These are phyloP conservation scores for Teunomyces tritomae DNA, from an alignment of 805 yeast genomes.

Conservation along the genomic window DNA sequence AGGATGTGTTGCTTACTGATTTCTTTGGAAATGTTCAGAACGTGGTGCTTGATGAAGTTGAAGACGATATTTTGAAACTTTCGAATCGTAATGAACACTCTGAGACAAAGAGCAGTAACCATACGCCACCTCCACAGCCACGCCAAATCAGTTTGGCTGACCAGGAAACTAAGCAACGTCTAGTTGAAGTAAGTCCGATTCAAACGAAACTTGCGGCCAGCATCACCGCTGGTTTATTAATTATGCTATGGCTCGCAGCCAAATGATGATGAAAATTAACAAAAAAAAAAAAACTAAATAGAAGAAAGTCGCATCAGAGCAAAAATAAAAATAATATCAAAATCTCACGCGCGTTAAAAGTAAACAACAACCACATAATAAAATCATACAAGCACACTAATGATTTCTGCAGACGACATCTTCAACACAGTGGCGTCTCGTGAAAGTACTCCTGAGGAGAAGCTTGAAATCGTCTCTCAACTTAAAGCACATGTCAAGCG, in stretches of 20 bases:
- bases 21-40: slow-evolving; percentile 92
- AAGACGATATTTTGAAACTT: slow-evolving; percentile 43
- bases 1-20: slow-evolving; percentile 78
- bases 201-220: slow-evolving; percentile 13
- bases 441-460: slow-evolving; percentile 10
- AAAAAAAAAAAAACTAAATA: no score
- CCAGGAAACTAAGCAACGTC: not conserved
- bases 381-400: not conserved
- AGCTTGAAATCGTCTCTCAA: slow-evolving; percentile 22
- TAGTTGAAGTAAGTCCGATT: not conserved
- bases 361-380: slow-evolving; percentile 1
- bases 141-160: not conserved
- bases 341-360: slow-evolving; percentile 2
- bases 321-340: not conserved
- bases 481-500: slow-evolving; percentile 55
- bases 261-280: slow-evolving; percentile 4
- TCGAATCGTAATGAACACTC: slow-evolving; percentile 29
- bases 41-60: slow-evolving; percentile 60
- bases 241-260: slow-evolving; percentile 23
- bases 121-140: not conserved
- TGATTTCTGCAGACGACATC: slow-evolving; percentile 16
- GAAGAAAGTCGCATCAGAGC: not conserved
- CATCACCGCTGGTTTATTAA: slow-evolving; percentile 14
- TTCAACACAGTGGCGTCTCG: slow-evolving; percentile 17
- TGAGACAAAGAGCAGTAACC: slow-evolving; percentile 12